phyloP scores from a whole-genome alignment of 257 asterid genomes.

The Fraxinus americana region DNA sequence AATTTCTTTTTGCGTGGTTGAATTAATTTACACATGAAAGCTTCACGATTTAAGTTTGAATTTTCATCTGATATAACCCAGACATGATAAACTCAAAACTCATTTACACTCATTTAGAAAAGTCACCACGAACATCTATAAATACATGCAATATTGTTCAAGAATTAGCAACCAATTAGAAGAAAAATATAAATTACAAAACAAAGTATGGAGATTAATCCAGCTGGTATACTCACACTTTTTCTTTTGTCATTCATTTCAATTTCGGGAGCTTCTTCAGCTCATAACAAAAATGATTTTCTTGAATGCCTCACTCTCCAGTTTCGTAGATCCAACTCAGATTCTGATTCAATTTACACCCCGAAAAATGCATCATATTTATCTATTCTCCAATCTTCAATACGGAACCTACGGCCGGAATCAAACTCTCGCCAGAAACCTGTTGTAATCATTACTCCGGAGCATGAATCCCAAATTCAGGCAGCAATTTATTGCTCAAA shows the following conservation, averaged over 20 bases:
- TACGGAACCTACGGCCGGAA: neutral
- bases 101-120: too few relatives aligned
- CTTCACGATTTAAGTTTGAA: too few relatives aligned
- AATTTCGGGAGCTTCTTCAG: neutral
- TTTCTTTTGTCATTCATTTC: constrained; percentile 19
- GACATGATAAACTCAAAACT: too few relatives aligned
- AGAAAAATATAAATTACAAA: too few relatives aligned
- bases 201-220: neutral
- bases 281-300: neutral
- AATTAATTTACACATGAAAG: too few relatives aligned
- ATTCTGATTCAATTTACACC: neutral
- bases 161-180: too few relatives aligned
- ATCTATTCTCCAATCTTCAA: neutral
- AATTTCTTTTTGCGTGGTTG: too few relatives aligned
- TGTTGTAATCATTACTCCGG: constrained; percentile 14
- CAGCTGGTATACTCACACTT: neutral
- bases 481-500: constrained; percentile 11
- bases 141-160: too few relatives aligned
- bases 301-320: constrained; percentile 1
- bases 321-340: neutral
- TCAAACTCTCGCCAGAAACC: neutral
- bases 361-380: constrained; percentile 1
- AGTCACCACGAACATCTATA: too few relatives aligned
- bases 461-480: constrained; percentile 18
- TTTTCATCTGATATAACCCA: too few relatives aligned